phyloP scores from a whole-genome alignment of 2,329 filamentous ascomycete genomes.

The Xylariaceae sp. region DNA sequence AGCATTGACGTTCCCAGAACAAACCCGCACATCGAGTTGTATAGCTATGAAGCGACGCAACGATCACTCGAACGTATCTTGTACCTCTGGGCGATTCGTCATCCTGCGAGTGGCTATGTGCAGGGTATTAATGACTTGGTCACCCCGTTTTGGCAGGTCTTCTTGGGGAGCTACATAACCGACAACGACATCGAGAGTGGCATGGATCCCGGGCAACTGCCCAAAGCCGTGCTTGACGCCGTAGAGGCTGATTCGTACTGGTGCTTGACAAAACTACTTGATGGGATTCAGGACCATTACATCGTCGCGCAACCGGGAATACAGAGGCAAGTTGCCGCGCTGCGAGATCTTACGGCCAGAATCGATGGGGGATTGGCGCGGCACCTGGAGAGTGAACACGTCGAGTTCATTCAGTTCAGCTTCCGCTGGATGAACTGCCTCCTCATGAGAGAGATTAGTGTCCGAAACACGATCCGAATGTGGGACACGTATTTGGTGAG shows the following conservation, averaged over 20 bases:
- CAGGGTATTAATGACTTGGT: constrained; percentile 98
- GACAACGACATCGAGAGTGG: constrained; percentile 85
- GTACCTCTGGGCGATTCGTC: constrained; percentile 95
- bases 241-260: constrained; percentile 98
- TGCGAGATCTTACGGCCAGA: constrained; percentile 83
- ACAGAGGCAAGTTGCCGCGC: constrained; percentile 81
- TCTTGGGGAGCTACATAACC: constrained; percentile 90
- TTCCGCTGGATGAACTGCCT: constrained; percentile 99
- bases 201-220: constrained; percentile 95
- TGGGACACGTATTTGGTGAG: constrained; percentile 98
- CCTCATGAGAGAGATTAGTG: constrained; percentile 94
- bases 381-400: constrained; percentile 82
- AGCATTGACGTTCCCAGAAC: constrained; percentile 96
- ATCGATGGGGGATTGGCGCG: constrained; percentile 82
- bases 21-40: constrained; percentile 91
- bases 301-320: constrained; percentile 97
- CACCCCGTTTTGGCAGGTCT: constrained; percentile 97
- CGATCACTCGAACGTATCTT: constrained; percentile 88
- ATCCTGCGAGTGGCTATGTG: constrained; percentile 95
- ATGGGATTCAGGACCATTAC: constrained; percentile 98
- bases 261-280: constrained; percentile 96
- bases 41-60: constrained; percentile 94
- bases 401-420: constrained; percentile 99
- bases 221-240: constrained; percentile 83
- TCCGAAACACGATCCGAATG: constrained; percentile 96